Conservation (phyloP, 148 eudicot genomes). For the Chenopodium album region DNA sequence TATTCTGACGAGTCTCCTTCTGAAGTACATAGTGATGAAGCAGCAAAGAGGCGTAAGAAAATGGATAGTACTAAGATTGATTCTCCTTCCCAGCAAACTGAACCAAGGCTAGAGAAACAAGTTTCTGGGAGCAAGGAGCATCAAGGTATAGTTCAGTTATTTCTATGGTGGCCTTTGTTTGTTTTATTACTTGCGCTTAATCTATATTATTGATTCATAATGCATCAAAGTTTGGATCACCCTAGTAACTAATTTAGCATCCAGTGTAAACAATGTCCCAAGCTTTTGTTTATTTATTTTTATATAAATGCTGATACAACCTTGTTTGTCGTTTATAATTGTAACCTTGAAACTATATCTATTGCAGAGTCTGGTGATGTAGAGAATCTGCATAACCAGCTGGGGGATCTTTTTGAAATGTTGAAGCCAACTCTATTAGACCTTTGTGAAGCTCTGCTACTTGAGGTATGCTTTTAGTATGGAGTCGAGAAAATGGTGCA, state of each 20-base stretch:
- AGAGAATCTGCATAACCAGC: slow-evolving; percentile 33
- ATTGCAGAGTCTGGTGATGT: slow-evolving; percentile 25
- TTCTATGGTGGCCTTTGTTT: not conserved
- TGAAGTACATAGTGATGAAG: slow-evolving; percentile 38
- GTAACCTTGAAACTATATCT: slow-evolving; percentile 13
- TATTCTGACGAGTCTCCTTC: slow-evolving; percentile 34
- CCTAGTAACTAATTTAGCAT: not conserved
- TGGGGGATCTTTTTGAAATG: slow-evolving; percentile 38
- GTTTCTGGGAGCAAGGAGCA: slow-evolving; percentile 16
- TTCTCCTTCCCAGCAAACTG: slow-evolving; percentile 31
- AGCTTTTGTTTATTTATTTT: not conserved
- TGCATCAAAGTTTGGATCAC: slow-evolving; percentile 1
- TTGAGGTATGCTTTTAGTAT: slow-evolving; percentile 43
- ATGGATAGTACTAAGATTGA: slow-evolving; percentile 22
- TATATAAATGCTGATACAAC: not conserved
- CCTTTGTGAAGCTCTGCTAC: slow-evolving; percentile 51
- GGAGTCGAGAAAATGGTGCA: not conserved
- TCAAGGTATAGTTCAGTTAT: slow-evolving; percentile 20
- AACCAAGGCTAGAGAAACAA: slow-evolving; percentile 13
- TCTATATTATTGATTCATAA: not conserved
- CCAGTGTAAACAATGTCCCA: not conserved
- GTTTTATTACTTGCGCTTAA: slow-evolving; percentile 1
- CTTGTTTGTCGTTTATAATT: slow-evolving; percentile 9
- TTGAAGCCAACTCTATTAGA: slow-evolving; percentile 40
- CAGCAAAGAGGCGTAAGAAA: slow-evolving; percentile 47